These are phyloP conservation scores for Moricandia moricandioides DNA, from an alignment of 345 rosid genomes.

Conservation along the genomic window DNA sequence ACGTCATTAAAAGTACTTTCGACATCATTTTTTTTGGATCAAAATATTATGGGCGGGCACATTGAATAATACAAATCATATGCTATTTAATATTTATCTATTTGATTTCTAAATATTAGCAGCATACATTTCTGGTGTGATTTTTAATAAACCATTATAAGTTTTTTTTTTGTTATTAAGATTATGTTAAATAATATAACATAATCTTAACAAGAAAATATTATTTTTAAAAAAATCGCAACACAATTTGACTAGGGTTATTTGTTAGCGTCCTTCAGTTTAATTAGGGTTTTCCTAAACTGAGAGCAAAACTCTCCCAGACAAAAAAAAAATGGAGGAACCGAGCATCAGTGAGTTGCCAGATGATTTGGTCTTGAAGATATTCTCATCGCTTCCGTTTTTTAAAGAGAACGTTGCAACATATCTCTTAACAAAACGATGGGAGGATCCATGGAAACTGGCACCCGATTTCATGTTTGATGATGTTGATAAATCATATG, in stretches of 20 bases:
- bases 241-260: neutral
- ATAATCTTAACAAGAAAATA: no score
- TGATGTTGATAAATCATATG: neutral
- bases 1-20: neutral
- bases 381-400: neutral
- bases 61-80: neutral
- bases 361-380: neutral
- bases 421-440: no score
- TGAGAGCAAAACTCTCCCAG: neutral
- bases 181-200: no score
- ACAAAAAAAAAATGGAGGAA: neutral
- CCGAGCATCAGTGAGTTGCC: neutral
- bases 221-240: neutral
- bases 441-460: no score
- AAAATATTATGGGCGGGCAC: neutral
- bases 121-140: neutral
- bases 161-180: no score
- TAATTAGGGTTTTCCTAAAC: neutral
- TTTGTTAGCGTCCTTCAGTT: neutral
- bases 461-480: no score
- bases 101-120: neutral
- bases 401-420: no score
- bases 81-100: neutral
- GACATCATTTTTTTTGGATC: neutral
- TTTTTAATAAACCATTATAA: neutral